Evolutionary conservation across 2,329 filamentous ascomycete species (phyloP).

Genomic region (Penicillium fuscoglaucum): DNA sequence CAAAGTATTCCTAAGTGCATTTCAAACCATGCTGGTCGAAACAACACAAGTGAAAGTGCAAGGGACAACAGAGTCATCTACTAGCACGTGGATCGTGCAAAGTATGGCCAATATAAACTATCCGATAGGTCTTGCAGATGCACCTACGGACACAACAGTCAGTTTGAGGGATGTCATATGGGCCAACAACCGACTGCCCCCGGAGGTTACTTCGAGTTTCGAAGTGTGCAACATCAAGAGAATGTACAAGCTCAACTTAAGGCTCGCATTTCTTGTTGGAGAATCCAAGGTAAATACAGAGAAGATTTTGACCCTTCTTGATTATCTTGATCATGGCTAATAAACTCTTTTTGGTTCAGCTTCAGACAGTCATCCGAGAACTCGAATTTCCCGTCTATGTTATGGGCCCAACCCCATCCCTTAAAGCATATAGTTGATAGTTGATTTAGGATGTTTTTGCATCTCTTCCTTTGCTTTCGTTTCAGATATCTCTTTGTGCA

Average conservation of each 20-base stretch:
- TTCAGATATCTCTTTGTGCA: not conserved
- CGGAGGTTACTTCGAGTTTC: constrained; percentile 13
- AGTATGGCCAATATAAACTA: constrained; percentile 17
- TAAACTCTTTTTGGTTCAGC: not conserved
- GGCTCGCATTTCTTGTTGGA: constrained; percentile 17
- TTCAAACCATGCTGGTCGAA: constrained; percentile 25
- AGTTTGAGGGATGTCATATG: constrained; percentile 4
- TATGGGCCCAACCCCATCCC: not conserved
- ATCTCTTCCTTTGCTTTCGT: not conserved
- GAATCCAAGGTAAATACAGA: constrained; percentile 8
- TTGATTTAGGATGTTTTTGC: not conserved
- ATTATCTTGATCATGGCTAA: not conserved
- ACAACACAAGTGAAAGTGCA: constrained; percentile 16
- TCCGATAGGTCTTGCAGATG: not conserved
- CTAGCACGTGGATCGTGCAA: constrained; percentile 17
- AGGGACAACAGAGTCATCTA: constrained; percentile 6
- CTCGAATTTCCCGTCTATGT: constrained; percentile 20
- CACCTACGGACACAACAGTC: not conserved
- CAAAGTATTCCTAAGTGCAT: constrained; percentile 13
- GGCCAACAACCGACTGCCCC: constrained; percentile 9
- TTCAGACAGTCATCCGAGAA: constrained; percentile 13
- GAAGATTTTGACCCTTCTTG: not conserved
- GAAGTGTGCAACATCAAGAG: constrained; percentile 23
- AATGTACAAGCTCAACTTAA: constrained; percentile 14
- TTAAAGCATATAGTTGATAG: not conserved